A percentile compares a stretch with the other conserved stretches of the same genome.
These are phyloP conservation scores for Jaltomata sinuosa DNA, from an alignment of 257 asterid genomes.

Conservation along the genomic window DNA sequence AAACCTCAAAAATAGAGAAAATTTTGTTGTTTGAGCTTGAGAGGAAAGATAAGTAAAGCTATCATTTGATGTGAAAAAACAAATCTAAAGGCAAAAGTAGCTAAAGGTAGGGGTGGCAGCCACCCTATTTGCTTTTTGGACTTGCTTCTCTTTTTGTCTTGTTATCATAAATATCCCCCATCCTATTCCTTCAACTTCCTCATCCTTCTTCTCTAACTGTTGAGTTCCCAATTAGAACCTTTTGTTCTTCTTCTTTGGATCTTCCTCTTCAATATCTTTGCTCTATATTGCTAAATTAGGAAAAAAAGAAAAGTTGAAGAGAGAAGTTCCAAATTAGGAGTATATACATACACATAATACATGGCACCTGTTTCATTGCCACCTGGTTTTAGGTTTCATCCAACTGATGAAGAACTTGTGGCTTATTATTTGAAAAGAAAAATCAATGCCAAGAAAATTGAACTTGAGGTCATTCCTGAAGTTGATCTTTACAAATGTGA, in stretches of 20 bases:
- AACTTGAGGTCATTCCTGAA: constrained; percentile 91
- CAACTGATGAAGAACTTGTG: constrained; percentile 96
- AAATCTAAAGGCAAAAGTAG: constrained; percentile 22
- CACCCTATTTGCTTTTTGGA: constrained; percentile 2
- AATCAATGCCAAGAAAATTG: constrained; percentile 75
- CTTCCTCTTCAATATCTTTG: constrained; percentile 10
- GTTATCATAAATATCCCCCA: background rate
- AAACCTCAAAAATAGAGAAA: background rate
- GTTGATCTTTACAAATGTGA: constrained; percentile 99
- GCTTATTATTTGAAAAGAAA: constrained; percentile 88
- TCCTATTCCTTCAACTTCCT: background rate
- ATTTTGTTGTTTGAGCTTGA: background rate
- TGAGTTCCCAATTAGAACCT: constrained; percentile 13
- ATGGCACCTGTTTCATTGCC: constrained; percentile 98
- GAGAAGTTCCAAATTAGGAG: background rate
- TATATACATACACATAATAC: background rate
- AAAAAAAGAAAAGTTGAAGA: background rate
- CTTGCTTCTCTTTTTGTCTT: constrained; percentile 5
- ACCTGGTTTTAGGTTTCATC: constrained; percentile 95
- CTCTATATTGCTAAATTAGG: background rate
- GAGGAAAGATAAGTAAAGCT: constrained; percentile 26
- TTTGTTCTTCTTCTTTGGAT: constrained; percentile 5
- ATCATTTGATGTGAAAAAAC: constrained; percentile 19
- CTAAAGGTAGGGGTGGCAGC: constrained; percentile 13
- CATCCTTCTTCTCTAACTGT: constrained; percentile 16